phyloP scores from a whole-genome alignment of 2,329 filamentous ascomycete genomes.

The Mycocentrospora acerina region DNA sequence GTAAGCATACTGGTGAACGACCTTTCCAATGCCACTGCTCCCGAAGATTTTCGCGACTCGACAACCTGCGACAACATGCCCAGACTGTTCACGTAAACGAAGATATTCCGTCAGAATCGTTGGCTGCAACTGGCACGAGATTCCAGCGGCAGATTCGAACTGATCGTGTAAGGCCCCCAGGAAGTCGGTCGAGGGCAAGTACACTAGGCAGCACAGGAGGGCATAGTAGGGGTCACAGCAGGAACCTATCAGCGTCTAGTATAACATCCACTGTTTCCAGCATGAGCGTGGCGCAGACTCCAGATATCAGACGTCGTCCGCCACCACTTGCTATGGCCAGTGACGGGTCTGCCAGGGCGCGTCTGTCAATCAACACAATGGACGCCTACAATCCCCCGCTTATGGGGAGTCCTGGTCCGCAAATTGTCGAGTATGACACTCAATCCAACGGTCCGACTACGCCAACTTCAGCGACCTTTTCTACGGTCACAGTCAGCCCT shows the following conservation, averaged over 20 bases:
- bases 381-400: constrained; percentile 65
- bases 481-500: constrained; percentile 74
- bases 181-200: constrained; percentile 71
- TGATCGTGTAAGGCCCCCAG: constrained; percentile 75
- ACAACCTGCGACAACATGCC: constrained; percentile 94
- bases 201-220: constrained; percentile 73
- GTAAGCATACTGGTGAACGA: constrained; percentile 95
- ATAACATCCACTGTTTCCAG: constrained; percentile 74
- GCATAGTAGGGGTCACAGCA: constrained; percentile 74
- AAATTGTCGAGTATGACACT: constrained; percentile 64
- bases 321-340: constrained; percentile 80
- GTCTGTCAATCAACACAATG: constrained; percentile 57
- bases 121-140: constrained; percentile 87
- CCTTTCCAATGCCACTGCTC: constrained; percentile 97
- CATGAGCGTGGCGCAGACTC: constrained; percentile 54
- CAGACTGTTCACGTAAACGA: constrained; percentile 98
- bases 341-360: constrained; percentile 61
- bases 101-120: constrained; percentile 89
- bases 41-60: constrained; percentile 86
- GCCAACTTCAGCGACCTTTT: constrained; percentile 80
- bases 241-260: constrained; percentile 85
- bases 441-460: constrained; percentile 76
- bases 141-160: constrained; percentile 92
- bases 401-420: constrained; percentile 62
- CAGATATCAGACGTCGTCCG: constrained; percentile 66